Base-by-base conservation (phyloP, 805 yeast species). In the Cyberlindnera xylosilytica region DNA sequence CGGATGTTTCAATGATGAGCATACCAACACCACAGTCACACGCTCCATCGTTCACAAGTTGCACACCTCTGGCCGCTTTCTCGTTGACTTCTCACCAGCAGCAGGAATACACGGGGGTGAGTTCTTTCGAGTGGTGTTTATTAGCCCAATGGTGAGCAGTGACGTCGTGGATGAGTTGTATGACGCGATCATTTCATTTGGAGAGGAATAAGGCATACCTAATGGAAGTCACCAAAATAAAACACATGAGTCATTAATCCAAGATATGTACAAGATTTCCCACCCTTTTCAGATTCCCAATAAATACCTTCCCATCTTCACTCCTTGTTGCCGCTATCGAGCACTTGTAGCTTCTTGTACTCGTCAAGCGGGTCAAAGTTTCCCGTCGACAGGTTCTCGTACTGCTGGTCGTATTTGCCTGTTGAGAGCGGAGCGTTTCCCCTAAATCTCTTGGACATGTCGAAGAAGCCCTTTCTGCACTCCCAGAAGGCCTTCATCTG, bases 391-490 rank as follows among this genome's bases (percentile, higher is more conserved):
- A 91, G 68, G 46, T 86, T 83, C 30, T 81, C 88, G 51, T 84
- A 86, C 39, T 87, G 87, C 45, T 87, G 91, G 56, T 90, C 97
- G 63, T 85, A 91, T 58, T 83, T 84, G 0, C 99, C 99, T 6
- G 95, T 87, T 11, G 96, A 87, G 33, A 87, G 66, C 0, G 97
- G 89, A 1, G 95, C 99, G 58, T 91, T 91, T 4, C 98, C 98
- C 58, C 88, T 73, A 66, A 91, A 86, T 52, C 99, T 75, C 61
- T 88, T 90, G 4, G 90, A 66, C 88, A 89, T 86, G 56, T 90
- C 97, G 41, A 90, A 86, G 57, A 83, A 82, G 11, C 98, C 98
- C 56, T 83, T 78, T 51, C 84, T 86, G 68, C 99, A 91, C 45
- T 90, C 96, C 70, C 90, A 70, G 59, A 87, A 91, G 5, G 95